Percentiles rank a stretch among this genome's conserved stretches.
Evolutionary conservation across 768 basidiomycete species (phyloP).

Genomic region (Kwoniella pini): DNA sequence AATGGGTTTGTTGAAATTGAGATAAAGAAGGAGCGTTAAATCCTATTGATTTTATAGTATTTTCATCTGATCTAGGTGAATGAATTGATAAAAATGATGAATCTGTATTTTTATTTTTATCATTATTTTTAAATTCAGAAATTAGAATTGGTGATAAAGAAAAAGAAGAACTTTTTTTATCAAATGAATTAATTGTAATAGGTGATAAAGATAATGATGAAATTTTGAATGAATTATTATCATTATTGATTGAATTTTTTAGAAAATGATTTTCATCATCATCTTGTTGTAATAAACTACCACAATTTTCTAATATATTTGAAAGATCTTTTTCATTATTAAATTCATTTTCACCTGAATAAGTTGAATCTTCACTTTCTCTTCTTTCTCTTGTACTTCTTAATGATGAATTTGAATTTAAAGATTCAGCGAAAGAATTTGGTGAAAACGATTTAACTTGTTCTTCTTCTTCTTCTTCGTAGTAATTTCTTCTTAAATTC

Average conservation of each 20-base stretch:
- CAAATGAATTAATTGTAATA: too few species aligned
- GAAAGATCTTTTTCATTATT: background rate
- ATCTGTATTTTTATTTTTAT: background rate
- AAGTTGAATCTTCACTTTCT: constrained; percentile 1
- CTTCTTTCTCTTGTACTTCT: background rate
- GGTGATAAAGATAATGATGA: too few species aligned
- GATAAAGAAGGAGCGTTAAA: background rate
- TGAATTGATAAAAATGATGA: background rate
- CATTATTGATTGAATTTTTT: too few species aligned
- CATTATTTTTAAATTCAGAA: background rate
- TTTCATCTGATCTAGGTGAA: constrained; percentile 1
- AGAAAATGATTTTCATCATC: too few species aligned
- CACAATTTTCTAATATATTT: background rate
- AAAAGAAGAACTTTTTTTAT: too few species aligned
- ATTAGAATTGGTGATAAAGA: background rate
- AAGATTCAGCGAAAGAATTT: too few species aligned
- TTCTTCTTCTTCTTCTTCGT: too few species aligned
- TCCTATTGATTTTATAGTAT: constrained; percentile 2
- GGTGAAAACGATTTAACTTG: too few species aligned
- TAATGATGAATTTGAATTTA: too few species aligned
- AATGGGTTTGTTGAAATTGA: background rate
- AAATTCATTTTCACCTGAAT: background rate
- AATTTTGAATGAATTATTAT: too few species aligned
- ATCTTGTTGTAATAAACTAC: background rate
- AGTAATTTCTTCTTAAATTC: too few species aligned